Evolutionary conservation across 805 yeast species (phyloP).

Genomic region (Pichia membranifaciens): DNA sequence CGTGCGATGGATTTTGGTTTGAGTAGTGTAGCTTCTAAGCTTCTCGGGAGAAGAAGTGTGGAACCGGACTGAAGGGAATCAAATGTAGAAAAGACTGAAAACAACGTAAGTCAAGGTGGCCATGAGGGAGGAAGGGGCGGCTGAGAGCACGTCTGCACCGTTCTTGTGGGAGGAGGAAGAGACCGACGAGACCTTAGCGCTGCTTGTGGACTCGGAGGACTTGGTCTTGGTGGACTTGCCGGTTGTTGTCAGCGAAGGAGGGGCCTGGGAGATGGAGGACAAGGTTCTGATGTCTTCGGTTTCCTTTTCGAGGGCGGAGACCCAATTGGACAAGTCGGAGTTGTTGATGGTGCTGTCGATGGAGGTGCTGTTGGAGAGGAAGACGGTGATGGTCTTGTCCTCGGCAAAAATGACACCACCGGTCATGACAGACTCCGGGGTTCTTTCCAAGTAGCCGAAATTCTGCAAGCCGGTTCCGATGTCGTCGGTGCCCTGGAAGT

Average conservation of each 20-base stretch:
- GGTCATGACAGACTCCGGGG: constrained; percentile 43
- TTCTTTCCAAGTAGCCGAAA: constrained; percentile 52
- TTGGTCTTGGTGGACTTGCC: not conserved
- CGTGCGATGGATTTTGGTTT: too few relatives aligned
- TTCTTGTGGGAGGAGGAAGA: constrained; percentile 3
- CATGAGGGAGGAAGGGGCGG: not conserved
- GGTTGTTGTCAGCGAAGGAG: constrained; percentile 5
- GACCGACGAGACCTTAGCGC: not conserved
- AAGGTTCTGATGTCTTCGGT: constrained; percentile 18
- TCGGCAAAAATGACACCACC: constrained; percentile 71
- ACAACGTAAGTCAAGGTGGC: not conserved
- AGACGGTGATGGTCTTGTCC: constrained; percentile 56
- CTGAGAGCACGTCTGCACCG: not conserved
- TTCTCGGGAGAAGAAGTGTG: too few relatives aligned
- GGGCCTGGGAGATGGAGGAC: constrained; percentile 17
- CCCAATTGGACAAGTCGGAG: constrained; percentile 41
- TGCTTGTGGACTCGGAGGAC: not conserved
- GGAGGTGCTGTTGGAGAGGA: constrained; percentile 47
- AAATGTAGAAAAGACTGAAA: constrained; percentile 1
- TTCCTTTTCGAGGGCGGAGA: constrained; percentile 27
- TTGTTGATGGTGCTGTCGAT: constrained; percentile 43
- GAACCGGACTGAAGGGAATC: not conserved
- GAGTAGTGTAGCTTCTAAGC: too few relatives aligned
- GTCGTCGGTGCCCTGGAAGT: constrained; percentile 65
- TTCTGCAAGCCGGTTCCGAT: constrained; percentile 56